Percentiles rank a stretch among this genome's conserved stretches.
These are phyloP conservation scores for Adansonia madagascariensis DNA, from an alignment of 441 rosid genomes.

Conservation along the genomic window DNA sequence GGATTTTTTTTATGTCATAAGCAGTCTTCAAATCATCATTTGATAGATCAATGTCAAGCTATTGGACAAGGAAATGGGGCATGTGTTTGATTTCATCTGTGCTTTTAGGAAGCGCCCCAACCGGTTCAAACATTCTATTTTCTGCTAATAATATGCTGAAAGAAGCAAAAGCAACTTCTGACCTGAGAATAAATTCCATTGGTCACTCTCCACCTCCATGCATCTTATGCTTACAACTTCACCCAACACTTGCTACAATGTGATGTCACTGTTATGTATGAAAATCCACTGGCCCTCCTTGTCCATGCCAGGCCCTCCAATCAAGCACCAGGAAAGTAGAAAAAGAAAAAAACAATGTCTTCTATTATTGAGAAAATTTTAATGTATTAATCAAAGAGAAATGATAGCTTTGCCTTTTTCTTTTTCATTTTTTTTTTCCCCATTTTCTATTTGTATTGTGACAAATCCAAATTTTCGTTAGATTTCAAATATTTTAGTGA, in stretches of 20 bases:
- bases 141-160: not conserved
- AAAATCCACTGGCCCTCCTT: not conserved
- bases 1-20: not conserved
- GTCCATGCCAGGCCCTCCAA: not conserved
- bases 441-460: not conserved
- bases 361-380: not conserved
- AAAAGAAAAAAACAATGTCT: not conserved
- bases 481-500: not conserved
- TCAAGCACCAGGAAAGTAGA: not conserved
- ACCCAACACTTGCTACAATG: not conserved
- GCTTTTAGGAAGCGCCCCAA: not conserved
- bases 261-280: not conserved
- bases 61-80: not conserved
- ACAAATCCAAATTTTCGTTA: not conserved
- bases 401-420: not conserved
- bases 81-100: not conserved
- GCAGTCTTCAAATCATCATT: not conserved
- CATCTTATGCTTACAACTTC: slow-evolving; percentile 1
- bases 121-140: not conserved
- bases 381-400: not conserved
- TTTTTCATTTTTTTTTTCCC: not conserved
- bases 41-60: slow-evolving; percentile 1
- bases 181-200: slow-evolving; percentile 2
- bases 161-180: not conserved
- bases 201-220: slow-evolving; percentile 1